Conservation (phyloP, 108 stramenopile genomes). For the Schizochytrium sp. region DNA sequence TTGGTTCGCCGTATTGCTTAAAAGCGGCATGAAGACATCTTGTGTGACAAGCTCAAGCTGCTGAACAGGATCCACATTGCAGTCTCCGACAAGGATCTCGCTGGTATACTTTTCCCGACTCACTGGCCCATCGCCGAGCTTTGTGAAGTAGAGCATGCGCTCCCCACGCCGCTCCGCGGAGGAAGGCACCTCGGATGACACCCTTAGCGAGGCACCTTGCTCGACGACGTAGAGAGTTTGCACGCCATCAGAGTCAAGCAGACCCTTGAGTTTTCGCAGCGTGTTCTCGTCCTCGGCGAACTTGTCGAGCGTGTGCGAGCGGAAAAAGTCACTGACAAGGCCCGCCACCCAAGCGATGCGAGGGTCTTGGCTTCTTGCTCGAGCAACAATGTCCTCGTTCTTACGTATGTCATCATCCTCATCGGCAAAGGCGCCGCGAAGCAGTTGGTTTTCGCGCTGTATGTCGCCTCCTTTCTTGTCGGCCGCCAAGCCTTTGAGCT, state of each 20-base stretch:
- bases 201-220: neutral
- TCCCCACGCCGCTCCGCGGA: neutral
- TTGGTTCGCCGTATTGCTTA: neutral
- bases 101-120: neutral
- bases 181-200: conserved; percentile 11
- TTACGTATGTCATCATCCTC: no score
- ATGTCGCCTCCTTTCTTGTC: no score
- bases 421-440: no score
- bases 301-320: neutral
- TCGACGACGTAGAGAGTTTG: neutral
- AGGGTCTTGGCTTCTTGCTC: neutral
- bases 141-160: conserved; percentile 13
- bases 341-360: neutral
- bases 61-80: neutral
- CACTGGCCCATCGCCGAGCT: neutral
- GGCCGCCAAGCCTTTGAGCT: neutral
- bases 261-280: neutral
- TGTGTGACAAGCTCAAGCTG: conserved; percentile 18
- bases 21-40: conserved; percentile 17
- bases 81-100: conserved; percentile 22
- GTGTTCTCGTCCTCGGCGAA: neutral
- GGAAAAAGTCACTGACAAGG: neutral
- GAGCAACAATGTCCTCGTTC: no score
- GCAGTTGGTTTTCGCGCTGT: no score
- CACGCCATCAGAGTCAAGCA: neutral